Evolutionary conservation across 1,284 basidiomycete species (phyloP).

Genomic region (Rhodotorula sp.): DNA sequence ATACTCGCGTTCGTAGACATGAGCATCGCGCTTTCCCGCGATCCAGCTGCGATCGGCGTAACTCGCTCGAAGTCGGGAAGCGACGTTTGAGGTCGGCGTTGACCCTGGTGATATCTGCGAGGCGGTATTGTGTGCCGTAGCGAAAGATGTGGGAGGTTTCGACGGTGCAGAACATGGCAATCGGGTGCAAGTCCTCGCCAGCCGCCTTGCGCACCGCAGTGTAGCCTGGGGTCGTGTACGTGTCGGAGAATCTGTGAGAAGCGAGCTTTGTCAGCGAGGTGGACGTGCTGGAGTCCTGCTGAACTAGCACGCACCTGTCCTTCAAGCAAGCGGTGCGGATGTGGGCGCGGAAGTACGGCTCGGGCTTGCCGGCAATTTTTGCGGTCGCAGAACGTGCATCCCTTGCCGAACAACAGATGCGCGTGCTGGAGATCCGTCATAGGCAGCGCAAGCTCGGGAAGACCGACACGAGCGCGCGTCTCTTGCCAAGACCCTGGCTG

Average conservation of each 20-base stretch:
- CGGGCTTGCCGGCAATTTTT: conserved; percentile 22
- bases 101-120: neutral
- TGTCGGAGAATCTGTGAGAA: neutral
- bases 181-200: neutral
- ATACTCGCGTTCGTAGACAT: neutral
- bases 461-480: conserved; percentile 4
- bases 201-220: neutral
- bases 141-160: neutral
- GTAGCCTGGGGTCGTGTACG: neutral
- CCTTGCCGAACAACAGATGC: conserved; percentile 5
- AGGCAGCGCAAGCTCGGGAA: conserved; percentile 9
- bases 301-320: neutral
- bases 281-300: too few relatives aligned
- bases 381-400: conserved; percentile 15
- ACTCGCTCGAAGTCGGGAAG: neutral
- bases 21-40: too few relatives aligned
- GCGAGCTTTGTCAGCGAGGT: neutral
- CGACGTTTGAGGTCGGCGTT: neutral
- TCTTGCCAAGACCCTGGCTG: neutral
- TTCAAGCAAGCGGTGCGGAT: conserved; percentile 15
- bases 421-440: conserved; percentile 24
- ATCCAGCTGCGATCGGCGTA: neutral
- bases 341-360: conserved; percentile 8
- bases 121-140: neutral
- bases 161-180: neutral